phyloP scores from a whole-genome alignment of 2,329 filamentous ascomycete species.

The Talaromyces pinophilus region DNA sequence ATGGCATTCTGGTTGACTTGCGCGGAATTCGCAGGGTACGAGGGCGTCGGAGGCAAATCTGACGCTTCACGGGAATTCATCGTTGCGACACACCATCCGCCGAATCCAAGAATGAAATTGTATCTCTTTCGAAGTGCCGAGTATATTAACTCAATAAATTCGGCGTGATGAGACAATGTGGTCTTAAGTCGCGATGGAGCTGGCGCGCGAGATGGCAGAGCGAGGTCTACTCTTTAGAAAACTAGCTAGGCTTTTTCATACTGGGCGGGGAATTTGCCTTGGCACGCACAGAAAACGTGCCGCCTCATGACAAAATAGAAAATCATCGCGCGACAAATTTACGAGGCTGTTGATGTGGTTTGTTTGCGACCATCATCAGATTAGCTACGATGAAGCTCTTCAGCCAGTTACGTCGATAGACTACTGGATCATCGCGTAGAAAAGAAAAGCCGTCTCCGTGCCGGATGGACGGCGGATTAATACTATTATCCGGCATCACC shows the following conservation, averaged over 20 bases:
- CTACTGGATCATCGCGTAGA: conserved; percentile 25
- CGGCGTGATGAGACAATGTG: not conserved
- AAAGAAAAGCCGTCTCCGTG: conserved; percentile 25
- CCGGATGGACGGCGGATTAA: conserved; percentile 21
- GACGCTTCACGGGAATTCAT: conserved; percentile 48
- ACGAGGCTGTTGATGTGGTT: conserved; percentile 10
- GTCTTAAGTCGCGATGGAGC: conserved; percentile 23
- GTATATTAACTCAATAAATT: too few species aligned
- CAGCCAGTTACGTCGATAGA: conserved; percentile 8
- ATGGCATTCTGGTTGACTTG: conserved; percentile 48
- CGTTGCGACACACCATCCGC: conserved; percentile 22
- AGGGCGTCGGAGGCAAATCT: conserved; percentile 47
- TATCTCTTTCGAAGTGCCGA: not conserved
- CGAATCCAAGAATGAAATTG: conserved; percentile 8
- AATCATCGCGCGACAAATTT: conserved; percentile 13
- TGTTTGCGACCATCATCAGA: not conserved
- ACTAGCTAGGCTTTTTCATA: conserved; percentile 31
- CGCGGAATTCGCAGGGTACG: conserved; percentile 48
- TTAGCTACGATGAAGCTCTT: not conserved
- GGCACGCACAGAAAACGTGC: conserved; percentile 19
- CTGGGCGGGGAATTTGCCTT: conserved; percentile 21
- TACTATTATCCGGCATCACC: conserved; percentile 17
- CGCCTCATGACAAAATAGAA: conserved; percentile 16
- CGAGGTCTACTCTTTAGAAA: conserved; percentile 34
- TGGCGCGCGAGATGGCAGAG: conserved; percentile 28